A percentile compares a stretch with the other conserved stretches of the same genome.
These are phyloP conservation scores for Stephania yunnanensis DNA, from an alignment of 164 flowering plant species.

Conservation along the genomic window DNA sequence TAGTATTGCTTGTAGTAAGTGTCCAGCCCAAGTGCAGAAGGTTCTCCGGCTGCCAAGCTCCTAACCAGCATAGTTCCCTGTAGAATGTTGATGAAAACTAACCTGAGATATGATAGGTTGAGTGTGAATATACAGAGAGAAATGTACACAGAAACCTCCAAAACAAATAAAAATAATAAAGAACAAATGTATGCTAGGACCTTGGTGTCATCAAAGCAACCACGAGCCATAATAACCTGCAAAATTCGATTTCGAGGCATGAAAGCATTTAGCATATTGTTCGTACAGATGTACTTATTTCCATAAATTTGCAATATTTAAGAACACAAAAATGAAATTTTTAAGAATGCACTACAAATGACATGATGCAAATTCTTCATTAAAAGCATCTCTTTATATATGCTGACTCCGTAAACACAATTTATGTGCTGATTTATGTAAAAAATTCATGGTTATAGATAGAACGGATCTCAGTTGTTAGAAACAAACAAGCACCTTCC, in stretches of 20 bases:
- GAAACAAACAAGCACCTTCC: slow-evolving; percentile 50
- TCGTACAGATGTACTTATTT: not conserved
- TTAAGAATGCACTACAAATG: not conserved
- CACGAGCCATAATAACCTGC: slow-evolving; percentile 79
- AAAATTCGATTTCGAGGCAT: slow-evolving; percentile 4
- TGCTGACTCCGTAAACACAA: not conserved
- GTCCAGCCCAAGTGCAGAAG: slow-evolving; percentile 96
- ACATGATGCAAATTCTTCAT: not conserved
- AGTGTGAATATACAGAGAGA: not conserved
- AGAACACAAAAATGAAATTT: not conserved
- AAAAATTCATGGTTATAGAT: no score
- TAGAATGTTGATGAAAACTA: slow-evolving; percentile 9
- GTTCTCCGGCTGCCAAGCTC: slow-evolving; percentile 79
- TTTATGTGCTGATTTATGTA: not conserved
- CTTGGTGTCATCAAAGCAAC: slow-evolving; percentile 99
- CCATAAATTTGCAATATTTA: not conserved
- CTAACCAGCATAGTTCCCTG: slow-evolving; percentile 85
- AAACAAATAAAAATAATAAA: not conserved
- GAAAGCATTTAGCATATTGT: not conserved
- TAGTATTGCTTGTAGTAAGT: slow-evolving; percentile 94
- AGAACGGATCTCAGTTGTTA: no score
- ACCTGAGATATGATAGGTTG: not conserved
- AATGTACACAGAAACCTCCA: slow-evolving; percentile 6
- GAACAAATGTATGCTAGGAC: slow-evolving; percentile 28
- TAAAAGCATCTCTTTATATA: not conserved